A percentile compares a stretch with the other conserved stretches of the same genome.
Conservation (phyloP, 2,329 filamentous ascomycete species). For the Cladosporium sp. region DNA sequence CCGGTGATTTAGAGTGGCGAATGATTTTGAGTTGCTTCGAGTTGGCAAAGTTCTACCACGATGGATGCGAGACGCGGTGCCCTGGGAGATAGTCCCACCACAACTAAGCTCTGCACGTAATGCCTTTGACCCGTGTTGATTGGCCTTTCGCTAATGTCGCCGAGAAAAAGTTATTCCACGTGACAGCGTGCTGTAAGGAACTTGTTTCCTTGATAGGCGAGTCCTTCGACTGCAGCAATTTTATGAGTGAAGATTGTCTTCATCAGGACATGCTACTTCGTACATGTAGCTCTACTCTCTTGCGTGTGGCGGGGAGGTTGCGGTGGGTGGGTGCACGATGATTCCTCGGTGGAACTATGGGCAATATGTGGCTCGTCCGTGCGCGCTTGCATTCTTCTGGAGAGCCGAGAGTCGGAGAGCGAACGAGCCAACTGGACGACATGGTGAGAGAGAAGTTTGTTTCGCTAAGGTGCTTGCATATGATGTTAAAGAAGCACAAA, state of each 20-base stretch:
- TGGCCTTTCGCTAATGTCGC: background rate
- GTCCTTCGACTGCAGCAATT: fast-evolving
- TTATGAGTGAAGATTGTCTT: background rate
- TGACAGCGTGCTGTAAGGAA: background rate
- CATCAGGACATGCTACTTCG: background rate
- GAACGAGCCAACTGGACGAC: background rate
- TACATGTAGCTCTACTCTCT: background rate
- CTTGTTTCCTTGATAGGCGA: background rate
- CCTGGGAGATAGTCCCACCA: background rate
- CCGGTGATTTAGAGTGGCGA: background rate
- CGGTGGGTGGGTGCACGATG: background rate
- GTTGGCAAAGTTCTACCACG: background rate
- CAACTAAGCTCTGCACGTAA: conserved; percentile 1
- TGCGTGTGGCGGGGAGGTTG: background rate
- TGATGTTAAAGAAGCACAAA: background rate
- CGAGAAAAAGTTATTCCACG: background rate
- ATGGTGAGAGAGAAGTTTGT: background rate
- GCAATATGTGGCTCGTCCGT: conserved; percentile 6
- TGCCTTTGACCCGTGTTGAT: background rate
- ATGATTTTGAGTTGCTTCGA: background rate
- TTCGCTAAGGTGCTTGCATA: background rate
- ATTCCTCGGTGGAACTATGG: conserved; percentile 8
- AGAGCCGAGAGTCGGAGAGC: conserved; percentile 3
- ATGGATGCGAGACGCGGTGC: background rate
- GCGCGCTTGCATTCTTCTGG: background rate